phyloP scores from a whole-genome alignment of 352 stramenopile species.

The Globisporangium megalacanthum region DNA sequence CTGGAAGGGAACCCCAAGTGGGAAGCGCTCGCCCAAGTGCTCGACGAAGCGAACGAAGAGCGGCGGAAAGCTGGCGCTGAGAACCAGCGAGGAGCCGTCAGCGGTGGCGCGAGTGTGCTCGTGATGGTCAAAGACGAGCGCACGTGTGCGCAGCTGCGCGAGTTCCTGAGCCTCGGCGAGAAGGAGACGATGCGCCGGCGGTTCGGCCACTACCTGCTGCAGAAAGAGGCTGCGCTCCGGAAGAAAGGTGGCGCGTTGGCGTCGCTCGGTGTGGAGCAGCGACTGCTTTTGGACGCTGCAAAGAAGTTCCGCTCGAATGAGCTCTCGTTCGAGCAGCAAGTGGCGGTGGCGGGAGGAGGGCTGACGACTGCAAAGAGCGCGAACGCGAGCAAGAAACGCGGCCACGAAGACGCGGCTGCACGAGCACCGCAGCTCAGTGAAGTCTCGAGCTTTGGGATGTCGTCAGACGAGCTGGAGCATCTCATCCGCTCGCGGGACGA shows the following conservation, averaged over 20 bases:
- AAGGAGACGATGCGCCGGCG: slow-evolving; percentile 77
- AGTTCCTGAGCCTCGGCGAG: slow-evolving; percentile 76
- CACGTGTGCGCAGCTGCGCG: slow-evolving; percentile 76
- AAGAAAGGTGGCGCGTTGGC: slow-evolving; percentile 41
- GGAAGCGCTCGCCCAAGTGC: slow-evolving; percentile 85
- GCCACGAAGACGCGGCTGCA: neutral
- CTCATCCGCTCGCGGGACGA: slow-evolving; percentile 20
- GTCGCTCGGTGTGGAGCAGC: slow-evolving; percentile 52
- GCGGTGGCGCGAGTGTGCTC: slow-evolving; percentile 51
- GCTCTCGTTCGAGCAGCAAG: slow-evolving; percentile 24
- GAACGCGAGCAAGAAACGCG: slow-evolving; percentile 18
- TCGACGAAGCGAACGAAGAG: slow-evolving; percentile 89
- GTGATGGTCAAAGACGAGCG: slow-evolving; percentile 89
- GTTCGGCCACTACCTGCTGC: slow-evolving; percentile 78
- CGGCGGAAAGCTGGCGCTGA: slow-evolving; percentile 17
- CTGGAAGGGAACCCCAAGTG: slow-evolving; percentile 95
- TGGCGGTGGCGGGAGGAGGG: slow-evolving; percentile 4
- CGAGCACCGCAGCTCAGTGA: slow-evolving; percentile 21
- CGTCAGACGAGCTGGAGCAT: slow-evolving; percentile 54
- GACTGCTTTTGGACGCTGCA: slow-evolving; percentile 51
- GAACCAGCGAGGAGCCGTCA: slow-evolving; percentile 10
- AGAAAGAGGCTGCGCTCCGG: slow-evolving; percentile 51
- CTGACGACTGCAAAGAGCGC: slow-evolving; percentile 6
- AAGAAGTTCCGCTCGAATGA: slow-evolving; percentile 42
- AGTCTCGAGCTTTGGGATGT: slow-evolving; percentile 70